These are phyloP conservation scores for Eragrostis tef DNA, from an alignment of 202 grass and related monocot species.

Conservation along the genomic window DNA sequence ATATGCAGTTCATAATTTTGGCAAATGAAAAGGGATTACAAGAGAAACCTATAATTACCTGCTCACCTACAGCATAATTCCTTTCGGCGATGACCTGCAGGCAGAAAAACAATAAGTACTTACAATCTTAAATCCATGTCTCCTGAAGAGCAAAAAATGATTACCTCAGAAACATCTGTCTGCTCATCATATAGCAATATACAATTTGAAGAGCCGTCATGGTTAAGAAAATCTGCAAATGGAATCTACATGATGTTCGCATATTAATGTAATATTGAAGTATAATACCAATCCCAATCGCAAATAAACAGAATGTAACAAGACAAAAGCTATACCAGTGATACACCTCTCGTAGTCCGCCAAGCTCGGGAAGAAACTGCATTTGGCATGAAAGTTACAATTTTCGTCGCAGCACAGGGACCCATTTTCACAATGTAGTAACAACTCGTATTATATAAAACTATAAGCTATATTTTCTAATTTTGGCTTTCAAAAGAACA, in stretches of 20 bases:
- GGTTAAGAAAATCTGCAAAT: conserved; percentile 98
- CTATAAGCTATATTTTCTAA: not conserved
- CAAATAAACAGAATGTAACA: conserved; percentile 26
- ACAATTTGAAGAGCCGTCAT: conserved; percentile 59
- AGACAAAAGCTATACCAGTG: conserved; percentile 61
- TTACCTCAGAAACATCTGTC: conserved; percentile 74
- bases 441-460: not conserved
- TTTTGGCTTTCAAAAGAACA: not conserved
- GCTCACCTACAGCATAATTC: conserved; percentile 70
- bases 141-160: conserved; percentile 14
- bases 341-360: conserved; percentile 63
- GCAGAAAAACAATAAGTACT: conserved; percentile 39
- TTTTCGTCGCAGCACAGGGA: not conserved
- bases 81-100: conserved; percentile 72
- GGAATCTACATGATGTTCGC: conserved; percentile 68
- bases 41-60: conserved; percentile 50
- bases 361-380: conserved; percentile 88
- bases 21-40: conserved; percentile 25
- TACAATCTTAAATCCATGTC: conserved; percentile 1
- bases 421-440: conserved; percentile 9
- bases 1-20: conserved; percentile 16
- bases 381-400: conserved; percentile 41
- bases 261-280: conserved; percentile 38
- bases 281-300: conserved; percentile 6
- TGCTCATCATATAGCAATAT: conserved; percentile 60